These are phyloP conservation scores for Scleroderma bovista DNA, from an alignment of 768 basidiomycete genomes.

Conservation along the genomic window DNA sequence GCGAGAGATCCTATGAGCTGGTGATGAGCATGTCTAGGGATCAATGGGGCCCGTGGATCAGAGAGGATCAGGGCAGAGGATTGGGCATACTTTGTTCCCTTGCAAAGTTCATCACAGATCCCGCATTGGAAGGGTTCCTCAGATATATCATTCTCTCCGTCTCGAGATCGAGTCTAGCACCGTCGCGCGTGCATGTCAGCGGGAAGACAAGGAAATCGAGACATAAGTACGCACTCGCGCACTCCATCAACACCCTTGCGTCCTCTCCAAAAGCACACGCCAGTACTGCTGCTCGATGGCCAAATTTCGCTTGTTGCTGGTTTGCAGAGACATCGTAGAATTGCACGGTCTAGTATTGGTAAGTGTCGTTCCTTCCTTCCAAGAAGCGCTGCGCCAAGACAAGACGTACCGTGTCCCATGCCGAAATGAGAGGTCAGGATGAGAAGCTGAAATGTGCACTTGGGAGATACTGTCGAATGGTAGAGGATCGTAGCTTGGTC, in stretches of 20 bases:
- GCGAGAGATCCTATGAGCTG: slow-evolving; percentile 87
- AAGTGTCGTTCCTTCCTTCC: too few relatives aligned
- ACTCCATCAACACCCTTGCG: slow-evolving; percentile 70
- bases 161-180: slow-evolving; percentile 67
- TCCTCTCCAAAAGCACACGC: slow-evolving; percentile 68
- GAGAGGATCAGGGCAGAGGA: background rate
- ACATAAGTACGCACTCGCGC: slow-evolving; percentile 54
- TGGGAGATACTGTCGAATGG: slow-evolving; percentile 85
- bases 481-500: slow-evolving; percentile 47
- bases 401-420: slow-evolving; percentile 75
- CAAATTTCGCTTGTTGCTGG: slow-evolving; percentile 74
- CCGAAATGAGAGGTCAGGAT: slow-evolving; percentile 74
- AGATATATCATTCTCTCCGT: slow-evolving; percentile 68
- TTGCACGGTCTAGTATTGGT: slow-evolving; percentile 48
- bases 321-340: slow-evolving; percentile 50
- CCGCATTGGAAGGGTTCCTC: slow-evolving; percentile 75
- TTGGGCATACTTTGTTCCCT: slow-evolving; percentile 51
- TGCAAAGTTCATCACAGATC: slow-evolving; percentile 73
- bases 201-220: background rate
- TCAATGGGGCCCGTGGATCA: background rate
- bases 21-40: slow-evolving; percentile 65
- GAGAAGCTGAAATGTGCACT: slow-evolving; percentile 73
- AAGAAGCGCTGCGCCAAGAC: background rate
- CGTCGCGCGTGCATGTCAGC: background rate
- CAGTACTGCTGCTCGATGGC: slow-evolving; percentile 87